Percentiles rank a stretch among this genome's conserved stretches.
Evolutionary conservation across 2,329 filamentous ascomycete genomes (phyloP).

Genomic region (Aspergillus ruber): DNA sequence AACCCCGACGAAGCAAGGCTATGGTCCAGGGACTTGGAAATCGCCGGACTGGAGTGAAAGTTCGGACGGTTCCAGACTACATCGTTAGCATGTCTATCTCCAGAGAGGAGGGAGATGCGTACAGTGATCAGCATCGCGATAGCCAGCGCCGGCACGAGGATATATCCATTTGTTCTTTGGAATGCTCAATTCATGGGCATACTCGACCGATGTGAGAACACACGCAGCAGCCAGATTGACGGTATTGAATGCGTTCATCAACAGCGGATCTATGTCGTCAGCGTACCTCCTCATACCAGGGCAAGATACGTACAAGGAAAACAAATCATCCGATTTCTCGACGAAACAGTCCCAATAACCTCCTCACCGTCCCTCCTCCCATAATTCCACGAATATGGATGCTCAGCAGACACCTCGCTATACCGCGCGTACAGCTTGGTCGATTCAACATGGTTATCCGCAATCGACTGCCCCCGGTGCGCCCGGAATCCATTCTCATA

Average conservation of each 20-base stretch:
- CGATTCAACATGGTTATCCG: conserved; percentile 54
- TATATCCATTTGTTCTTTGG: conserved; percentile 57
- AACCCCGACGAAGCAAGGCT: conserved; percentile 46
- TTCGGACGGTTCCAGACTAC: conserved; percentile 58
- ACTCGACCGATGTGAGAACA: conserved; percentile 53
- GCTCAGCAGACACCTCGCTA: conserved; percentile 48
- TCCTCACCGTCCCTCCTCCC: conserved; percentile 44
- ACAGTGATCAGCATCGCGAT: conserved; percentile 53
- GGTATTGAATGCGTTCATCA: conserved; percentile 68
- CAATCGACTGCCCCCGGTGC: conserved; percentile 47
- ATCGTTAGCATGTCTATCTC: background rate
- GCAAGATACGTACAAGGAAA: conserved; percentile 50
- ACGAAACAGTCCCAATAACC: conserved; percentile 48
- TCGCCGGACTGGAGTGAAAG: conserved; percentile 53
- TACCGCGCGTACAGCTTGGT: conserved; percentile 56
- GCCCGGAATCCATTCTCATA: conserved; percentile 61
- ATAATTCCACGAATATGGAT: conserved; percentile 54
- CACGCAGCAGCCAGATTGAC: conserved; percentile 59
- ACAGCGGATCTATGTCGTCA: conserved; percentile 49
- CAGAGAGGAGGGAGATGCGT: conserved; percentile 12
- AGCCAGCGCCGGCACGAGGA: conserved; percentile 57
- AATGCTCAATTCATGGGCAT: conserved; percentile 51
- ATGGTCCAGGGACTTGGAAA: conserved; percentile 52
- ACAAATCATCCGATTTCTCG: conserved; percentile 62
- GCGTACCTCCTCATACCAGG: background rate